A percentile compares a stretch with the other conserved stretches of the same genome.
These are phyloP conservation scores for Camellia japonica DNA, from an alignment of 148 eudicot species.

Conservation along the genomic window DNA sequence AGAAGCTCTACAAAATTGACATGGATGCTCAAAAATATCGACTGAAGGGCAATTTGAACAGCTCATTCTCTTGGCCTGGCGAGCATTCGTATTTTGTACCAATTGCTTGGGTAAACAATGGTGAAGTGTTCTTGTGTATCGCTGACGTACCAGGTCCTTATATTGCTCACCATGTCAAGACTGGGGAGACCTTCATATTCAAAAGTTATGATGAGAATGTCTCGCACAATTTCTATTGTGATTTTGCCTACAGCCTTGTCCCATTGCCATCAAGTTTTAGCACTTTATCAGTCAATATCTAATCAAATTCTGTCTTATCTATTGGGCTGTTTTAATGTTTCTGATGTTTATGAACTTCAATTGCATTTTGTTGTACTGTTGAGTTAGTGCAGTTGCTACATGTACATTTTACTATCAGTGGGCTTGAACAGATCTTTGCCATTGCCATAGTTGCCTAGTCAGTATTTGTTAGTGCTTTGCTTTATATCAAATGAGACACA, in stretches of 20 bases:
- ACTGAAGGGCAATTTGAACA: not conserved
- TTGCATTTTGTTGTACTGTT: too few species aligned
- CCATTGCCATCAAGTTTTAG: not conserved
- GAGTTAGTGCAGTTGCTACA: too few species aligned
- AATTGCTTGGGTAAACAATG: not conserved
- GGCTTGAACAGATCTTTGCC: too few species aligned
- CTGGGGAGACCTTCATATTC: not conserved
- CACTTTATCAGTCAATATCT: too few species aligned
- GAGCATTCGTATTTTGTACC: not conserved
- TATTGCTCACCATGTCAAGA: not conserved
- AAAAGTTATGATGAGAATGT: not conserved
- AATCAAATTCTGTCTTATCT: too few species aligned
- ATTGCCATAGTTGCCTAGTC: too few species aligned
- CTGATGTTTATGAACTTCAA: too few species aligned
- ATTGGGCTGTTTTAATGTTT: too few species aligned
- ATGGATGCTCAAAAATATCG: not conserved
- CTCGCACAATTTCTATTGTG: not conserved
- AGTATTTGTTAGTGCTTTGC: too few species aligned
- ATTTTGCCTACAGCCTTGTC: not conserved
- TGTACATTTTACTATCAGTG: too few species aligned
- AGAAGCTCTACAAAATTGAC: not conserved
- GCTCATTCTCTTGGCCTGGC: not conserved
- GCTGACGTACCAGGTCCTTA: not conserved
- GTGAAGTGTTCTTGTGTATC: not conserved
- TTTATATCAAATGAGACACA: too few species aligned